Evolutionary conservation across 2,329 filamentous ascomycete species (phyloP), one percentile per base, ranked within the genome.

Genomic region (Aureobasidium sp.): DNA sequence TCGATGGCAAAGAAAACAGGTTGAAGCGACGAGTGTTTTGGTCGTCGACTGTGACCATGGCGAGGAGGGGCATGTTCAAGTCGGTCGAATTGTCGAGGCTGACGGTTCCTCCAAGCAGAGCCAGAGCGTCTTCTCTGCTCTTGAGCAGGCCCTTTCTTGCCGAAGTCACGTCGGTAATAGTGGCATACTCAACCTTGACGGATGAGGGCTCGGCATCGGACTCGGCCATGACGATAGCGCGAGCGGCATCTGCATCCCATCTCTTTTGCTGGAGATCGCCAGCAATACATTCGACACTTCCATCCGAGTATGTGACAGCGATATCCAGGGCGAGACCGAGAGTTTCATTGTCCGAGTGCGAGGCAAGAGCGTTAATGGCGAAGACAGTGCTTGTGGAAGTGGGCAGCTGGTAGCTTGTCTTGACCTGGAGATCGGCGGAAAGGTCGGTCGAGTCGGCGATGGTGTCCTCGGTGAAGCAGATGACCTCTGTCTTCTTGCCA

Each of bases 391-490:
- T 62, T 17, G 53, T 44, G 14, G 59, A 49, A 25, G 55, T 29
- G 29, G 53, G 52, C 14, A 61, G 57, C 20, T 52, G 55, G 22
- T 62, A 62, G 39, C 51, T 63, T n/a, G 61, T 48, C 61, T 68
- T 68, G 27, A 65, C 63, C 63, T 74, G 70, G 47, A 64, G 64
- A 57, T 66, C 70, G 3, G 61, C 51, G n/a, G 70, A 67, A 36
- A 64, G 59, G 44, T 59, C 72, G 68, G 56, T 69, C 37, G 53
- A 48, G 12, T 61, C 74, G 71, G 64, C 72, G 68, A 41, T 71
- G 68, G 14, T 66, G 63, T 81, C 78, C 64, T 86, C 83, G 20
- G 77, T 73, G 63, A 85, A 85, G 63, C 78, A 80, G 39, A 84
- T 74, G 7, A 87, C 71, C 62, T 82, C 78, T 41, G 77, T 73